Evolutionary conservation across 2,329 filamentous ascomycete genomes (phyloP).

Genomic region (Ophiostoma australiae): DNA sequence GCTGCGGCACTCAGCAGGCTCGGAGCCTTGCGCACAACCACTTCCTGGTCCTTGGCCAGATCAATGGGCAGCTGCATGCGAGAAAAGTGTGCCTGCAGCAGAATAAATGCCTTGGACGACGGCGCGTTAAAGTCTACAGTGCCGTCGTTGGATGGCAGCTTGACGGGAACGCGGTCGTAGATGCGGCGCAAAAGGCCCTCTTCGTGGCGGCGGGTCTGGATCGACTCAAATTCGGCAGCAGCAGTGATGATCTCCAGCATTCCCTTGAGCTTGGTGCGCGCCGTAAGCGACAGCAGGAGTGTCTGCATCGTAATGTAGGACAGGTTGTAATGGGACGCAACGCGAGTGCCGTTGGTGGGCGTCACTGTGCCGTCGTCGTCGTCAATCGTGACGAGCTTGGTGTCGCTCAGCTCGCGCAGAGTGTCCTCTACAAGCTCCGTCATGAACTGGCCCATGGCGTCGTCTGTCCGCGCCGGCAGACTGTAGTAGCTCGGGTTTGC

Average conservation of each 20-base stretch:
- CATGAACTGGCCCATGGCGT: conserved; percentile 87
- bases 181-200: conserved; percentile 82
- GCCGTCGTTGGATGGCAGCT: conserved; percentile 64
- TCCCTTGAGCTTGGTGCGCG: conserved; percentile 89
- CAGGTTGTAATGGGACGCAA: conserved; percentile 98
- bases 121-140: conserved; percentile 78
- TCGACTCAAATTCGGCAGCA: conserved; percentile 90
- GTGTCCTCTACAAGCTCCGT: conserved; percentile 93
- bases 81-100: conserved; percentile 95
- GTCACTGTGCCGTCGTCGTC: conserved; percentile 87
- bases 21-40: conserved; percentile 77
- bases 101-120: conserved; percentile 96
- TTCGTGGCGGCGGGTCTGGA: conserved; percentile 87
- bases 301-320: conserved; percentile 99
- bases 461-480: conserved; percentile 79
- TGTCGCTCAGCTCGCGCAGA: conserved; percentile 81
- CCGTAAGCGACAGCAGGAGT: conserved; percentile 83
- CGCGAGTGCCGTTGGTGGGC: conserved; percentile 94
- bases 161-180: conserved; percentile 90
- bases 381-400: conserved; percentile 92
- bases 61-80: conserved; percentile 95
- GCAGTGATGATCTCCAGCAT: conserved; percentile 96
- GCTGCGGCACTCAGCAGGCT: conserved; percentile 87
- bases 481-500: conserved; percentile 97
- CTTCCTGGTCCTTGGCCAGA: conserved; percentile 90